A percentile compares a stretch with the other conserved stretches of the same genome.
Conservation (phyloP, 345 rosid genomes). For the Populus alba region DNA sequence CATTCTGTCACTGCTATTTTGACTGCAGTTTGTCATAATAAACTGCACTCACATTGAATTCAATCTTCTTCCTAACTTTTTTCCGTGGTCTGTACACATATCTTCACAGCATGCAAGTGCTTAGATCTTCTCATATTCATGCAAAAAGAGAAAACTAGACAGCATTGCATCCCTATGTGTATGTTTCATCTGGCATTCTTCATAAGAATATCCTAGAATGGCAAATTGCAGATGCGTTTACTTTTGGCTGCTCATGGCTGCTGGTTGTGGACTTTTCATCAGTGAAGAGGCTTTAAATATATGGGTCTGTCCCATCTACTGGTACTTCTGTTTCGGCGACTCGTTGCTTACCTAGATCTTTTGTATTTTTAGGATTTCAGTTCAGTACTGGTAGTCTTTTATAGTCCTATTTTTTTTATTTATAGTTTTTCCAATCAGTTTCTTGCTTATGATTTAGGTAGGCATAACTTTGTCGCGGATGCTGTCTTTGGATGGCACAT, state of each 20-base stretch:
- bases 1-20: not conserved
- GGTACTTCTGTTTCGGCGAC: conserved; percentile 61
- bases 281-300: conserved; percentile 93
- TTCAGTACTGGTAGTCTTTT: not conserved
- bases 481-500: conserved; percentile 77
- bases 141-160: not conserved
- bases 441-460: conserved; percentile 42
- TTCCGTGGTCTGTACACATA: not conserved
- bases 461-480: conserved; percentile 71
- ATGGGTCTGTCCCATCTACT: conserved; percentile 76
- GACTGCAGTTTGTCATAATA: not conserved
- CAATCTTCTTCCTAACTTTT: not conserved
- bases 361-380: not conserved
- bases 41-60: not conserved
- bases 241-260: conserved; percentile 95
- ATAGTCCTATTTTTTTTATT: not conserved
- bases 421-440: not conserved
- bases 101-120: no score
- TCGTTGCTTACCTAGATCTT: conserved; percentile 4
- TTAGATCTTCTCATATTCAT: no score
- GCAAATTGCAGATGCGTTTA: conserved; percentile 68
- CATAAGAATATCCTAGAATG: conserved; percentile 13
- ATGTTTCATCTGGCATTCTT: not conserved
- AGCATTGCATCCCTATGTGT: not conserved
- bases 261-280: conserved; percentile 78